Evolutionary conservation across 345 rosid genomes (phyloP).

Genomic region (Eucalyptus sideroxylon): DNA sequence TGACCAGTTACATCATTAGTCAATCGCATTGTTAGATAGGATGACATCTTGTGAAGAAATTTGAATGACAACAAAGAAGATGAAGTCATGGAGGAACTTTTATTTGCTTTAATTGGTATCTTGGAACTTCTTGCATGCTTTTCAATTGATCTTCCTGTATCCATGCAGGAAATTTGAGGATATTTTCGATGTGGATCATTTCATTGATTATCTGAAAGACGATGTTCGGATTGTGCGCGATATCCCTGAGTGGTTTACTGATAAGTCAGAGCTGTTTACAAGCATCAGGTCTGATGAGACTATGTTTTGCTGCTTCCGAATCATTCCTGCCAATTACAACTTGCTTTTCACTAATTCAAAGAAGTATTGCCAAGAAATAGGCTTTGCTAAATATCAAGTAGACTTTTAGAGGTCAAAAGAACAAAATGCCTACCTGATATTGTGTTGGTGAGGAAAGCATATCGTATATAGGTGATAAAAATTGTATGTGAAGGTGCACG

Average conservation of each 20-base stretch:
- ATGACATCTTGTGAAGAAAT: neutral
- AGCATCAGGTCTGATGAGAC: constrained; percentile 61
- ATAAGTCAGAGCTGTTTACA: constrained; percentile 81
- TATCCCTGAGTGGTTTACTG: constrained; percentile 96
- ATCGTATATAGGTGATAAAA: neutral
- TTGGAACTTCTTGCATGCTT: neutral
- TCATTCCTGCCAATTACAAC: neutral
- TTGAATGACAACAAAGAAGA: neutral
- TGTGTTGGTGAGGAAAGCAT: neutral
- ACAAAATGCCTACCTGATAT: neutral
- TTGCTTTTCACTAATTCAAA: neutral
- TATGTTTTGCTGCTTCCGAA: neutral
- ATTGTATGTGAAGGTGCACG: neutral
- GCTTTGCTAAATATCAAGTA: neutral
- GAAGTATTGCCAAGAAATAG: neutral
- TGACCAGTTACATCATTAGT: neutral
- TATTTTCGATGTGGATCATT: constrained; percentile 93
- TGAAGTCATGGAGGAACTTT: neutral
- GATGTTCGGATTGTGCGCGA: constrained; percentile 90
- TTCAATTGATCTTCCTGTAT: neutral
- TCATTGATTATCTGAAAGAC: constrained; percentile 89
- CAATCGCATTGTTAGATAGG: neutral
- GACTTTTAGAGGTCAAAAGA: neutral
- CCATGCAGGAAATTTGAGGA: constrained; percentile 88
- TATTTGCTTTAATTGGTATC: neutral